Conservation (phyloP, 768 basidiomycete species). For the Zangia roseola region DNA sequence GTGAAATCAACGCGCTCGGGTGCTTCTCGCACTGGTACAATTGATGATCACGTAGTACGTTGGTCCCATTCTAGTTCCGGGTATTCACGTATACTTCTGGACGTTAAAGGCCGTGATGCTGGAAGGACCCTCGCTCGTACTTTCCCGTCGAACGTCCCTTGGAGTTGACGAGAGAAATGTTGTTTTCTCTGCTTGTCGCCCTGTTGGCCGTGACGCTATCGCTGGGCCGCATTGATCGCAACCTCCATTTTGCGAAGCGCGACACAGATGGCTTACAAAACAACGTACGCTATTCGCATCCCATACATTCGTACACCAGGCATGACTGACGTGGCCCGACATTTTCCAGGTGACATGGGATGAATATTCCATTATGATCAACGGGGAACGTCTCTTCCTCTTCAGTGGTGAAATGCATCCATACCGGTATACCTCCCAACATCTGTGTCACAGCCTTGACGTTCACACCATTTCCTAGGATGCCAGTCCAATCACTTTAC, state of each 20-base stretch:
- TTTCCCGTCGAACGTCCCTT: not conserved
- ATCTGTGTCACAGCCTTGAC: not conserved
- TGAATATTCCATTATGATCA: slow-evolving; percentile 54
- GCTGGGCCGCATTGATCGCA: slow-evolving; percentile 7
- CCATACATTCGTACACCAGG: not conserved
- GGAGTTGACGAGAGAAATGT: slow-evolving; percentile 1
- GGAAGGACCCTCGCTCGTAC: not conserved
- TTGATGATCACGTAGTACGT: too few species aligned
- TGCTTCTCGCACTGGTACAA: too few species aligned
- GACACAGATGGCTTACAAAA: slow-evolving; percentile 16
- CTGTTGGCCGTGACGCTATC: slow-evolving; percentile 12
- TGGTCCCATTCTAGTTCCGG: too few species aligned
- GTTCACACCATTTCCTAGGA: slow-evolving; percentile 8
- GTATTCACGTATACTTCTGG: too few species aligned
- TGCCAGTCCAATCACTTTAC: slow-evolving; percentile 37
- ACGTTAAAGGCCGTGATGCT: not conserved
- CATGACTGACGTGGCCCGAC: not conserved
- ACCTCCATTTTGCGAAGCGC: slow-evolving; percentile 14
- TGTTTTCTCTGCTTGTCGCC: slow-evolving; percentile 7
- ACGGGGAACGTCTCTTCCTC: slow-evolving; percentile 55
- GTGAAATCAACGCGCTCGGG: too few species aligned
- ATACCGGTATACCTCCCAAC: slow-evolving; percentile 38
- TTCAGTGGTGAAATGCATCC: slow-evolving; percentile 64
- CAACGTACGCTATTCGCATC: slow-evolving; percentile 7
- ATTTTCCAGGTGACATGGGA: slow-evolving; percentile 53